Evolutionary conservation across 495 filamentous ascomycete species (phyloP), one percentile per base, ranked within the genome.

Genomic region (Wilcoxina mikolae): DNA sequence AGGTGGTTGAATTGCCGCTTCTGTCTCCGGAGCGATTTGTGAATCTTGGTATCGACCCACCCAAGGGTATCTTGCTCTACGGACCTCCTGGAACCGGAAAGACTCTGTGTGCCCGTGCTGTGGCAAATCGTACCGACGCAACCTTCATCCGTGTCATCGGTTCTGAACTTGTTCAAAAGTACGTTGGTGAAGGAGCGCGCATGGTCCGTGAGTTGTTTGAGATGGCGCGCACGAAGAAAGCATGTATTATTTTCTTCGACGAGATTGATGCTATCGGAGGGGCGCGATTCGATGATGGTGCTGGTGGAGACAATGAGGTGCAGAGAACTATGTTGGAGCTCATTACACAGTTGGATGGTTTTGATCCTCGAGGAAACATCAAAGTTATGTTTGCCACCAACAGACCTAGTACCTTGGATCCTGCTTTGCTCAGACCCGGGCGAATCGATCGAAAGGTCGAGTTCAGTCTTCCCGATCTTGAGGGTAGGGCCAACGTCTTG

Each of bases 331-430:
- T 98, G 91, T 71, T 98, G 72, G 91, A 98, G 66, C 76, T 98
- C 58, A 98, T 98, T 67, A 98, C 91, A 2, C 91, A 98, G 67
- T 76, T 98, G 55, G 91, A 98, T 69, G 91, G 91, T 53, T 98
- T 98, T 74, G 93, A 98, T 68, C 81, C 87, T 39, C 77, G 91
- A 65, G 91, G 91, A 65, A 98, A 98, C 71, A 98, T 98, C 75
- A 98, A 98, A 71, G 91, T 98, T 72, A 98, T 98, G 91, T 98
- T 98, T 65, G 91, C 91, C 56, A 98, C 91, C 63, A 98, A 98
- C 74, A 76, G 91, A 56, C 91, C 91, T 0, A 95, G 87, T 4
- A 98, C 90, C 12, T 75, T 98, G 42, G 91, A 98, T 64, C 91
- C 91, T 15, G 91, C 91, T 10, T 76, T 98, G 56, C 95, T 98